A percentile compares a stretch with the other conserved stretches of the same genome.
phyloP scores from a whole-genome alignment of 805 yeast species.

The Saccharomyces mikatae region DNA sequence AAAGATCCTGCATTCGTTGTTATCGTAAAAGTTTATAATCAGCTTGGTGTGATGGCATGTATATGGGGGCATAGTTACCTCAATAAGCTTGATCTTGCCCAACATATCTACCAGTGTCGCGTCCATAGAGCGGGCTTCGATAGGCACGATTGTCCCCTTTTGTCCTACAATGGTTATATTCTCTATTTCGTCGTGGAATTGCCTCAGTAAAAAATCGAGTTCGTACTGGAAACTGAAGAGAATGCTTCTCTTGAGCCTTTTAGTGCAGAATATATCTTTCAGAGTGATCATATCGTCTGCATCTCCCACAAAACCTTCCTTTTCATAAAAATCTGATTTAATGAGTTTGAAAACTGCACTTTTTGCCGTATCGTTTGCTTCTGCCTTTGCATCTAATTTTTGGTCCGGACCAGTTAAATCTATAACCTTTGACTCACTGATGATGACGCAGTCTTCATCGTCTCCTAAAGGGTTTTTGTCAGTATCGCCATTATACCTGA shows the following conservation, averaged over 20 bases:
- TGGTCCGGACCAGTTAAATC: slow-evolving; percentile 6
- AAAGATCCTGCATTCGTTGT: slow-evolving; percentile 41
- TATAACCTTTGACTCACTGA: slow-evolving; percentile 5
- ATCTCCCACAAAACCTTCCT: not conserved
- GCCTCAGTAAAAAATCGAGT: slow-evolving; percentile 33
- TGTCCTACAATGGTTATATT: slow-evolving; percentile 27
- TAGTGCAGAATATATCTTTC: slow-evolving; percentile 29
- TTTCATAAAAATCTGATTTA: slow-evolving; percentile 19
- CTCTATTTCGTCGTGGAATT: slow-evolving; percentile 17
- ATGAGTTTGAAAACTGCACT: slow-evolving; percentile 16
- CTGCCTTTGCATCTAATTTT: not conserved
- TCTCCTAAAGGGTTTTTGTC: not conserved
- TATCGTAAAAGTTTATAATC: slow-evolving; percentile 49
- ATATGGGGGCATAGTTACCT: slow-evolving; percentile 33
- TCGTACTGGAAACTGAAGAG: slow-evolving; percentile 45
- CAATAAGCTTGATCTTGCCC: slow-evolving; percentile 15
- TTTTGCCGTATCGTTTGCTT: not conserved
- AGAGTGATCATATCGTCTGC: slow-evolving; percentile 21
- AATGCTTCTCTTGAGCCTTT: slow-evolving; percentile 31
- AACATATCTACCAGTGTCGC: slow-evolving; percentile 1
- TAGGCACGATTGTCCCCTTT: slow-evolving; percentile 26
- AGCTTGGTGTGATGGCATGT: slow-evolving; percentile 60
- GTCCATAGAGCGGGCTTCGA: slow-evolving; percentile 3
- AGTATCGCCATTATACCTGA: slow-evolving; percentile 1
- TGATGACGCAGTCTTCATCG: slow-evolving; percentile 1